Base-by-base conservation (phyloP, 2,329 filamentous ascomycete species). In the Aspergillus sp. region DNA sequence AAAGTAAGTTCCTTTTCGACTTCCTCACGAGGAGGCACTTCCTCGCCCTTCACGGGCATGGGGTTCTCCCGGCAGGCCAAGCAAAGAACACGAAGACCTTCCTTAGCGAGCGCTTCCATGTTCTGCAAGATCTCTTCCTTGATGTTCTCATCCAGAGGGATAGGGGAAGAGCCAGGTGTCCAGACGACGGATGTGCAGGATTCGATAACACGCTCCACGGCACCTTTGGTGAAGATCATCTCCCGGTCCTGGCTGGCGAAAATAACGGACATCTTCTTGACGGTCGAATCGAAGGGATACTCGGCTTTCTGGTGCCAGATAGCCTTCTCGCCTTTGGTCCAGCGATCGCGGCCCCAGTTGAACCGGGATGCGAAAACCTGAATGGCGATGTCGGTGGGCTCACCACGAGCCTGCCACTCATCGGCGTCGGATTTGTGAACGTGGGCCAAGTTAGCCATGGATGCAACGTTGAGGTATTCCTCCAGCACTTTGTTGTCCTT, bases 231-330 rank as follows among this genome's bases (percentile, higher is more conserved):
- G 59, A 76, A 78, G 4, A 78, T 67, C 71, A 74, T 76, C 29
- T 75, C 63, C 1, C 50, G 62, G 18, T 67, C 56, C 6, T 64
- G 61, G 0, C 65, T 69, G 11, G 71, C 67, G 71, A 88, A 89
- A 55, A 90, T 86, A 42, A 90, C 87, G 0, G 87, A 89, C 89
- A 91, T 91, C 67, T 87, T 89, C 78, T 91, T 92, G 63, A 91
- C 84, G 58, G 85, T 85, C 0, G 88, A 90, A 69, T 91, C 89
- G 63, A 91, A 92, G 0, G 88, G 89, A 59, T 89, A 90, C 66
- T 91, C 89, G 1, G 86, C 85, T 24, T 87, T 75, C 64, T 88
- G 80, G 20, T 76, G 78, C 85, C 85, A 88, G 29, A 78, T 67
- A 0, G 83, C 77, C 4, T 75, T 75, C 1, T 83, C 77, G 2